Conservation (phyloP, 2,329 filamentous ascomycete genomes). For the Rhytidhysteron rufulum region DNA sequence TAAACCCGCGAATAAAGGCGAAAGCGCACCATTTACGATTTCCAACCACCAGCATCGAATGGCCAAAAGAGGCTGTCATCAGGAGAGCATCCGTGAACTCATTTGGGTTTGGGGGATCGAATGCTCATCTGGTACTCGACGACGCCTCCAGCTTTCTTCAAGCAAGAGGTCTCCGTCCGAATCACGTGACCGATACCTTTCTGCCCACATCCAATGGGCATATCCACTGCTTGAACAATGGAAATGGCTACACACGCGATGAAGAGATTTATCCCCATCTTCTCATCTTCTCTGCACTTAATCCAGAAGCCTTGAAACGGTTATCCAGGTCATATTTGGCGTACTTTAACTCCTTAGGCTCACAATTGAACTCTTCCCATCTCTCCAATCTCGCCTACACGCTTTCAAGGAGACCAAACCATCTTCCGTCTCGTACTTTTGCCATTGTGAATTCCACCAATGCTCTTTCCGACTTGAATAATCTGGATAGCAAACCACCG, state of each 20-base stretch:
- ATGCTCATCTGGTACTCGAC: constrained; percentile 11
- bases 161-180: background rate
- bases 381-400: constrained; percentile 4
- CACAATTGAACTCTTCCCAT: background rate
- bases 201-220: background rate
- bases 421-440: background rate
- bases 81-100: constrained; percentile 4
- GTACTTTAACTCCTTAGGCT: background rate
- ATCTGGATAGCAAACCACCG: background rate
- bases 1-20: constrained; percentile 5
- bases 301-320: background rate
- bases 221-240: background rate
- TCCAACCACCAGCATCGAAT: background rate
- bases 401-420: background rate
- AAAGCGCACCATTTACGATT: background rate
- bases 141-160: constrained; percentile 5
- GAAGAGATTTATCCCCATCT: too few species aligned
- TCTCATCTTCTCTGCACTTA: constrained; percentile 3
- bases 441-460: background rate
- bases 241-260: background rate
- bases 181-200: background rate
- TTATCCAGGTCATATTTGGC: background rate
- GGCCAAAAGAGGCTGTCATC: background rate
- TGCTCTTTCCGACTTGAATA: background rate
- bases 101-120: constrained; percentile 12